Evolutionary conservation across 345 rosid genomes (phyloP), one percentile per base, ranked within the genome.

Genomic region (Arabidopsis arenosa): DNA sequence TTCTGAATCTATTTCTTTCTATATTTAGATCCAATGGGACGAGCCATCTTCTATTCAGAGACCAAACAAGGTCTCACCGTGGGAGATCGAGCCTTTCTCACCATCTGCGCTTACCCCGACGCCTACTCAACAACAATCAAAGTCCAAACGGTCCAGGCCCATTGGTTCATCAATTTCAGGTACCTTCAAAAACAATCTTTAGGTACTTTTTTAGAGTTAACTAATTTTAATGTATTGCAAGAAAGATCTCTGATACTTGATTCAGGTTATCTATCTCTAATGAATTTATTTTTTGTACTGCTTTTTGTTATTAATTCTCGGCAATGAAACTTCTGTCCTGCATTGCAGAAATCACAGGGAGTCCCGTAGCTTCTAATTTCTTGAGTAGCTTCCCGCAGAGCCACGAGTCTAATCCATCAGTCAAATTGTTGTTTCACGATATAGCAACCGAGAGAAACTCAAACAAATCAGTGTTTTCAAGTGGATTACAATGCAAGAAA

Each of bases 61-160:
- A 83, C 96, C 93, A 63, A 85, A 87, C 49, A 85, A 84, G 80
- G 93, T 90, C 78, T 90, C 96, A 68, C 85, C 91, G 36, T 90
- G 96, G 96, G 96, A 90, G 73, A 85, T 90, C 32, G 96, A 90
- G 73, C 89, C 91, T 73, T 82, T 81, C 64, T 74, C 75, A 48
- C 61, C 86, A 41, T 81, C 90, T 49, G 39, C 83, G 59, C 40
- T 56, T 40, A 51, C 83, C 3, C 1, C 75, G 3, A 79, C 71
- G 32, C 78, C 75, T 73, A 57, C 83, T 63, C 91, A 85, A 70
- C 81, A 85, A 66, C 84, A 60, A 1, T 63, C 63, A 13, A 90
- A 88, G 82, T 78, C 64, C 78, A 90, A 90, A 78, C 83, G 93
- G 74, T 85, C 85, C 1, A 85, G 96, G 7, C 84, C 87, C 7